Conservation (phyloP, 495 filamentous ascomycete species). For the Tuber microsphaerosporum region DNA sequence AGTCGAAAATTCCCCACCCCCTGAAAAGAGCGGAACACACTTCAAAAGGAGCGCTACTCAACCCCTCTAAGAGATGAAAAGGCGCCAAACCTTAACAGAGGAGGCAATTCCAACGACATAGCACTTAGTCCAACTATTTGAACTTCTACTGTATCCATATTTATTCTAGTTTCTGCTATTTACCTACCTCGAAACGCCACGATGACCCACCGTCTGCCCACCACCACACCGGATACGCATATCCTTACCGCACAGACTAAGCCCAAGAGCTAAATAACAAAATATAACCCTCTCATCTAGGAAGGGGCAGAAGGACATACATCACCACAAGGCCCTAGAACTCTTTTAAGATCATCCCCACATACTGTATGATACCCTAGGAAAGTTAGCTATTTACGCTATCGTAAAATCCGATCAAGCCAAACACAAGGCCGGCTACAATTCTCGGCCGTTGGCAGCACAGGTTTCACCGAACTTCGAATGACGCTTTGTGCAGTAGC, state of each 20-base stretch:
- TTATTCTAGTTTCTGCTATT: background rate
- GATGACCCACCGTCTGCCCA: background rate
- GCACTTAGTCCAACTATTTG: too few relatives aligned
- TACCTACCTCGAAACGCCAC: background rate
- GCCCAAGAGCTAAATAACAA: background rate
- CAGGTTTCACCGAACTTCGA: background rate
- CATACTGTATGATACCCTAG: background rate
- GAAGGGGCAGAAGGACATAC: background rate
- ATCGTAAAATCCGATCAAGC: background rate
- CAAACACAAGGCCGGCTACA: background rate
- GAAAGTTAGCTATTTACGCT: background rate
- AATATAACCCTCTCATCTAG: background rate
- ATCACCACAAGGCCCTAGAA: background rate
- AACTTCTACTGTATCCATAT: too few relatives aligned
- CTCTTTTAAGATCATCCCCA: background rate
- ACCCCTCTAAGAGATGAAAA: too few relatives aligned
- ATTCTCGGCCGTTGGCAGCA: background rate
- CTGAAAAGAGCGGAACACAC: too few relatives aligned
- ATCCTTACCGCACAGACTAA: background rate
- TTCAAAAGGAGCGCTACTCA: too few relatives aligned
- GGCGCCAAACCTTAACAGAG: too few relatives aligned
- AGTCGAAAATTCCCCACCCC: too few relatives aligned
- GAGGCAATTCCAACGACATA: too few relatives aligned
- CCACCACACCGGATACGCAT: background rate
- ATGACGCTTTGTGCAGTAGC: background rate